These are phyloP conservation scores for Chionographis japonica DNA, from an alignment of 106 monocot species.

Conservation along the genomic window DNA sequence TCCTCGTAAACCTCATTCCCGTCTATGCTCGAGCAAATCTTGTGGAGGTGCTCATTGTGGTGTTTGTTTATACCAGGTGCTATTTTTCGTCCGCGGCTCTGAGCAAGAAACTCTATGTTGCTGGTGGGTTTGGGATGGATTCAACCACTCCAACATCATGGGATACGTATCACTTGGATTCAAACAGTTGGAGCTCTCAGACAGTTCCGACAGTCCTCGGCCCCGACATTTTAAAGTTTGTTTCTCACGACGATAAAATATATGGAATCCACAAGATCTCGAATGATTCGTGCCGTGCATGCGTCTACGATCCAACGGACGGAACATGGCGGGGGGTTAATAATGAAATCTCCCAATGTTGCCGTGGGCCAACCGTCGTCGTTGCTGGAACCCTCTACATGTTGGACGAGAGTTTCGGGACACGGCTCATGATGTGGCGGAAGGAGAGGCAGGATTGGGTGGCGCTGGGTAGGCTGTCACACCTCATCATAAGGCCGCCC, in stretches of 20 bases:
- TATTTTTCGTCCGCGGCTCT: slow-evolving; percentile 50
- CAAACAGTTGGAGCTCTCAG: slow-evolving; percentile 43
- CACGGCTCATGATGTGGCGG: slow-evolving; percentile 43
- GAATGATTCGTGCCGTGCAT: slow-evolving; percentile 13
- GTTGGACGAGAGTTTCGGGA: slow-evolving; percentile 47
- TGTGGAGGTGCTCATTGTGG: background rate
- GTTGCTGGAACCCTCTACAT: slow-evolving; percentile 46
- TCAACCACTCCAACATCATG: slow-evolving; percentile 19
- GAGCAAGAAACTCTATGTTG: slow-evolving; percentile 34
- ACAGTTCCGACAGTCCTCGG: slow-evolving; percentile 7
- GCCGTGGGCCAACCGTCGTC: slow-evolving; percentile 38
- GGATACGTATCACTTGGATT: slow-evolving; percentile 48
- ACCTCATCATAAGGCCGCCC: slow-evolving; percentile 32
- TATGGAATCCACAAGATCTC: slow-evolving; percentile 38
- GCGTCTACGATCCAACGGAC: slow-evolving; percentile 33
- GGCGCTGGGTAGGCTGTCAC: slow-evolving; percentile 41
- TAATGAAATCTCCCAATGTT: slow-evolving; percentile 29
- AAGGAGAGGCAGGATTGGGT: slow-evolving; percentile 42
- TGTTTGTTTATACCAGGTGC: slow-evolving; percentile 36
- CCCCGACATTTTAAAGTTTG: slow-evolving; percentile 27
- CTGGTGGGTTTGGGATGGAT: slow-evolving; percentile 22
- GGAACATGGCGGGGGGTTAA: slow-evolving; percentile 18
- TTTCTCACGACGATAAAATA: slow-evolving; percentile 33
- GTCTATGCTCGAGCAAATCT: no score
- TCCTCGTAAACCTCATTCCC: no score